These are phyloP conservation scores for Nicotiana noctiflora DNA, from an alignment of 257 asterid species.

Conservation along the genomic window DNA sequence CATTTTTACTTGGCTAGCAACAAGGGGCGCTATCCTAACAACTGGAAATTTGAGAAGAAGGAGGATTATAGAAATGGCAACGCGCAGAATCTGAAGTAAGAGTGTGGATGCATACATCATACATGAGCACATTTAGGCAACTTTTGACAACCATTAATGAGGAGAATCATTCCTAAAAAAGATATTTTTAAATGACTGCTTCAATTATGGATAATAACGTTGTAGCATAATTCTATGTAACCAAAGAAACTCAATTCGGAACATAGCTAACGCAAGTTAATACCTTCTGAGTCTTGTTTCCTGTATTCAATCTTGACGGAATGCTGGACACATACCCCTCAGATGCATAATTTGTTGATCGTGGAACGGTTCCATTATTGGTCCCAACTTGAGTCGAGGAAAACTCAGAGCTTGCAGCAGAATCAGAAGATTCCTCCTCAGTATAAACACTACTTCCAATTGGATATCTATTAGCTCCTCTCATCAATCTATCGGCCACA, in stretches of 20 bases:
- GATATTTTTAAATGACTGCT: background rate
- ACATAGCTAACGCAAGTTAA: background rate
- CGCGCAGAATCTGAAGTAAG: background rate
- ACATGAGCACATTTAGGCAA: background rate
- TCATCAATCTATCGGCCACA: conserved; percentile 21
- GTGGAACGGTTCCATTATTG: conserved; percentile 19
- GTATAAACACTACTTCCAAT: conserved; percentile 25
- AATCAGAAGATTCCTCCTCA: conserved; percentile 46
- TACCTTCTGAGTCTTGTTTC: conserved; percentile 24
- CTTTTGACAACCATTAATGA: background rate
- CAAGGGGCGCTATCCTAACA: background rate
- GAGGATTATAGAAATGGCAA: background rate
- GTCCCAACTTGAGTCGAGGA: conserved; percentile 34
- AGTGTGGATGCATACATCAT: background rate
- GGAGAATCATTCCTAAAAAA: background rate
- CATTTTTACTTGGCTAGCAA: background rate
- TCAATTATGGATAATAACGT: no score
- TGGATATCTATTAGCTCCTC: conserved; percentile 29
- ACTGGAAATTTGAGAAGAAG: background rate
- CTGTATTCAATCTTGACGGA: conserved; percentile 19
- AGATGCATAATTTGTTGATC: conserved; percentile 18
- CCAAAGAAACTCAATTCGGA: background rate
- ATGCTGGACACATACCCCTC: conserved; percentile 22
- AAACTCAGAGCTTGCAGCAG: conserved; percentile 46
- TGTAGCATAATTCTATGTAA: no score